Percentiles rank a stretch among this genome's conserved stretches.
Evolutionary conservation across 164 flowering plant species (phyloP).

Genomic region (Aristolochia fimbriata): DNA sequence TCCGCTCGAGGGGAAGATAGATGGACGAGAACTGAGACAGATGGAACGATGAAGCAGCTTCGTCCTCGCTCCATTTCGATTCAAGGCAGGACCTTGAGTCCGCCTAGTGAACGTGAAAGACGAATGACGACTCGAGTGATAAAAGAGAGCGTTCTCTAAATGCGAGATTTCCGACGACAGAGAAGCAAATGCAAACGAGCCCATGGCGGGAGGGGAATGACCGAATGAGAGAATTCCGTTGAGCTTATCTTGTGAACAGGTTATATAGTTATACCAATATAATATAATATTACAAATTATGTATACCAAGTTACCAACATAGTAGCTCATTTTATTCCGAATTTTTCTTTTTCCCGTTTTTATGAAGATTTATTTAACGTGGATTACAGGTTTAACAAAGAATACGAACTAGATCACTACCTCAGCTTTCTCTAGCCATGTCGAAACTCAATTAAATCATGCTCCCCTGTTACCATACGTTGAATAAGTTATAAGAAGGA

Average conservation of each 20-base stretch:
- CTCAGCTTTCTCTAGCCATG: too few relatives aligned
- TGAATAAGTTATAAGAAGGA: too few relatives aligned
- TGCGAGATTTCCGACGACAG: neutral
- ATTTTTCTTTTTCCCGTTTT: too few relatives aligned
- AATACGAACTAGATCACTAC: too few relatives aligned
- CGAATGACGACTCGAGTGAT: neutral
- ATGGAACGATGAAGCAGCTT: slow-evolving; percentile 18
- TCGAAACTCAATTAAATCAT: too few relatives aligned
- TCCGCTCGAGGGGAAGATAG: slow-evolving; percentile 38
- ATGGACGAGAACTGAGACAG: slow-evolving; percentile 3
- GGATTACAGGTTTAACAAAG: too few relatives aligned
- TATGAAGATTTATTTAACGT: too few relatives aligned
- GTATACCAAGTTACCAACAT: too few relatives aligned
- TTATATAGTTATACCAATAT: too few relatives aligned
- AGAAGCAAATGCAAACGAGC: neutral
- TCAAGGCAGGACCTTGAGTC: neutral
- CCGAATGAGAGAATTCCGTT: neutral
- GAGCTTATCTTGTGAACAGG: neutral
- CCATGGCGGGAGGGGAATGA: slow-evolving; percentile 1
- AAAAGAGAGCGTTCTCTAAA: neutral
- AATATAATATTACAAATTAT: too few relatives aligned
- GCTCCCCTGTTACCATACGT: too few relatives aligned
- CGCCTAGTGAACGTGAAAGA: neutral
- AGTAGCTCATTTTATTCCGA: too few relatives aligned
- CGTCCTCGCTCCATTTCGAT: slow-evolving; percentile 16